Evolutionary conservation across 179 eudicot genomes (phyloP).

Genomic region (Patellifolia procumbens): DNA sequence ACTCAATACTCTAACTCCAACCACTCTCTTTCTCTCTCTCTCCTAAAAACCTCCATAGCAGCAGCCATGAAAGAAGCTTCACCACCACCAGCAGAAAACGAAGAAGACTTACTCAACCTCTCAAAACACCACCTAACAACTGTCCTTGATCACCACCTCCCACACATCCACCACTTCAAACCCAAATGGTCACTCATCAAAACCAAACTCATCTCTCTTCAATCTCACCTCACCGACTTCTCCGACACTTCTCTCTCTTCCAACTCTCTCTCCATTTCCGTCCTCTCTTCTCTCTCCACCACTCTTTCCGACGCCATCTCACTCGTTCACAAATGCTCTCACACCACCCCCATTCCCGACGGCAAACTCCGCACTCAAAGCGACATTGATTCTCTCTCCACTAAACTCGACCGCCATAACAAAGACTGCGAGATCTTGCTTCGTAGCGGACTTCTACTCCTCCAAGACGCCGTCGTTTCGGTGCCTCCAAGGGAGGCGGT

Average conservation of each 20-base stretch:
- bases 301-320: constrained; percentile 22
- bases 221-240: constrained; percentile 45
- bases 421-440: constrained; percentile 51
- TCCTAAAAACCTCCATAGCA: background rate
- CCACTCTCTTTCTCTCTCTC: constrained; percentile 4
- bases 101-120: constrained; percentile 21
- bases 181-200: constrained; percentile 64
- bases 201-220: constrained; percentile 53
- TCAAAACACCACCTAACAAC: constrained; percentile 19
- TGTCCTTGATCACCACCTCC: constrained; percentile 24
- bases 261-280: constrained; percentile 38
- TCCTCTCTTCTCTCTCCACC: constrained; percentile 30
- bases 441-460: constrained; percentile 38
- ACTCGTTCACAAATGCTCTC: constrained; percentile 42
- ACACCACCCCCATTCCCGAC: constrained; percentile 30
- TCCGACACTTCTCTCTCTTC: constrained; percentile 25
- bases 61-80: constrained; percentile 32
- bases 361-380: constrained; percentile 69
- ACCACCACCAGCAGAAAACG: constrained; percentile 6
- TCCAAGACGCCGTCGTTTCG: constrained; percentile 22
- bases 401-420: constrained; percentile 49
- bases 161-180: constrained; percentile 50
- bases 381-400: constrained; percentile 58
- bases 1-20: background rate
- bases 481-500: constrained; percentile 32